phyloP scores from a whole-genome alignment of 83 land plant species.

The Thuja plicata region DNA sequence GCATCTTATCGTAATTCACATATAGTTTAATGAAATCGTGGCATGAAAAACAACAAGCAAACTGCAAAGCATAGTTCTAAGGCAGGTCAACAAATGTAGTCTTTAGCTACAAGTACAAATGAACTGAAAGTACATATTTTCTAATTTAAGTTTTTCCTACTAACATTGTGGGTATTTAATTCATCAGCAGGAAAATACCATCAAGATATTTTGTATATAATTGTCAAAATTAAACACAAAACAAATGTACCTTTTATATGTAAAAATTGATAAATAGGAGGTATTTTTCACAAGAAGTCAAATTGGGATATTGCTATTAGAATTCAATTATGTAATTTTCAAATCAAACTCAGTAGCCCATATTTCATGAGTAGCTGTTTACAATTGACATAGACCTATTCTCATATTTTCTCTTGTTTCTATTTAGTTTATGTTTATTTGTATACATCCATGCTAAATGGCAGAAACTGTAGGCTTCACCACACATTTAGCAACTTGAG shows the following conservation, averaged over 20 bases:
- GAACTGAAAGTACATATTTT: background rate
- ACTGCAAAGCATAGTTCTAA: background rate
- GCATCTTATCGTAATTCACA: background rate
- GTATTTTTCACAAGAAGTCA: too few relatives aligned
- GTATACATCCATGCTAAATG: background rate
- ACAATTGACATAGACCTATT: background rate
- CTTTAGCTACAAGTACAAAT: background rate
- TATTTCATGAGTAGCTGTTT: too few relatives aligned
- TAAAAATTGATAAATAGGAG: background rate
- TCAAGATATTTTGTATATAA: background rate
- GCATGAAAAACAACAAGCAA: background rate
- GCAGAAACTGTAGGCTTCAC: background rate
- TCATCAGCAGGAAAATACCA: background rate
- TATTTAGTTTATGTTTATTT: background rate
- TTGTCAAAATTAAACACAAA: background rate
- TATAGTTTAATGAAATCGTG: background rate
- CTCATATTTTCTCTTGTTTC: background rate
- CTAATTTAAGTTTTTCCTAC: background rate
- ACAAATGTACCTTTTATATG: background rate
- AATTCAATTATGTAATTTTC: too few relatives aligned
- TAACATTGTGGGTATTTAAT: background rate
- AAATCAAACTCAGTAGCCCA: too few relatives aligned
- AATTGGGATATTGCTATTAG: too few relatives aligned
- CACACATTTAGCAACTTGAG: background rate
- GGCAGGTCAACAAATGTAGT: background rate